Evolutionary conservation across 306 rosid species (phyloP).

Genomic region (Vigna trinervia): DNA sequence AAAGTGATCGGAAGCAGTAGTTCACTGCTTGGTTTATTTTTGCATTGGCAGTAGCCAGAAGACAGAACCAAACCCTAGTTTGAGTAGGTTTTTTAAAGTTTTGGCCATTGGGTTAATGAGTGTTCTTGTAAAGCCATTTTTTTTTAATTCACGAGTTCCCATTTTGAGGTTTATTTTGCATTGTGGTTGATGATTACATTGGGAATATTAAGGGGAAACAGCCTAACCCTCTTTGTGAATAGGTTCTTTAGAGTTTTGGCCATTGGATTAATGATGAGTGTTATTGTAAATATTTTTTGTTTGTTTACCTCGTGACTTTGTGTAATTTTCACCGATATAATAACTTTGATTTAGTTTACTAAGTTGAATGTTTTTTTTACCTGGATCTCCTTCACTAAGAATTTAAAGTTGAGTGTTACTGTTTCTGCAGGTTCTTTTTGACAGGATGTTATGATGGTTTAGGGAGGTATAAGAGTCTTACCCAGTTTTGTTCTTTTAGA

Average conservation of each 20-base stretch:
- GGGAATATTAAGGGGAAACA: background rate
- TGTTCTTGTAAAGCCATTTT: background rate
- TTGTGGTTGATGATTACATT: background rate
- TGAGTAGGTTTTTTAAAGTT: conserved; percentile 19
- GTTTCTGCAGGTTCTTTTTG: conserved; percentile 82
- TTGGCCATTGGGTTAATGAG: conserved; percentile 4
- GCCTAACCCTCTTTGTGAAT: conserved; percentile 12
- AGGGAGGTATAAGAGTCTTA: conserved; percentile 74
- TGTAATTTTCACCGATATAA: background rate
- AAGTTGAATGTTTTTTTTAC: conserved; percentile 13
- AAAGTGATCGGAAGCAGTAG: conserved; percentile 22
- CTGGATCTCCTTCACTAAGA: conserved; percentile 9
- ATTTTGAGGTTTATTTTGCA: background rate
- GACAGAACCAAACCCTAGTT: background rate
- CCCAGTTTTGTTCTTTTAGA: conserved; percentile 18
- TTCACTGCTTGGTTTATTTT: conserved; percentile 10
- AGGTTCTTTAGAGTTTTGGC: conserved; percentile 9
- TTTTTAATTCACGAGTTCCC: background rate
- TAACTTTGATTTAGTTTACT: background rate
- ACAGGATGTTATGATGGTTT: conserved; percentile 93
- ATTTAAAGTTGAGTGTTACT: conserved; percentile 16
- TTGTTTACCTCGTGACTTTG: conserved; percentile 1
- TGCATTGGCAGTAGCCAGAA: background rate
- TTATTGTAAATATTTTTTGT: background rate
- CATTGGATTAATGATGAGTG: conserved; percentile 2